Base-by-base conservation (phyloP, 805 yeast species). In the Zygoascus bituminiphila region DNA sequence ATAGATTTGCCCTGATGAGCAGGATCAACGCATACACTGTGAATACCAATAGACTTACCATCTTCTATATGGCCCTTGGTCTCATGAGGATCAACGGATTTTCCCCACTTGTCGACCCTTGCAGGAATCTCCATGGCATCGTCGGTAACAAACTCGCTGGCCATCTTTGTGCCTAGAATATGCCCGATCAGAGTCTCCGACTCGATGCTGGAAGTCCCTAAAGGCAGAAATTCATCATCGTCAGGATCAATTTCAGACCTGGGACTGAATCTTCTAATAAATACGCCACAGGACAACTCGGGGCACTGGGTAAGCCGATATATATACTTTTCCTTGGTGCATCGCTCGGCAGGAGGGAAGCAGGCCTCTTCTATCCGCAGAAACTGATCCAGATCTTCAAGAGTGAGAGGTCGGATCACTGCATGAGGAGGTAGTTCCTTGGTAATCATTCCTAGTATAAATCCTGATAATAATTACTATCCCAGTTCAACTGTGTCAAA, bases 251-350 rank as follows among this genome's bases (percentile, higher is more conserved):
- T 66, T 38, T 56, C 62, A 12, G 53, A 51, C n/a, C 47, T 55
- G n/a, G 58, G 62, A 42, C 61, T 70, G 65, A 83, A 84, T 48
- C 78, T 78, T 61, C 96, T 74, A 45, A 88, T 72, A 60, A 91
- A 93, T 49, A 93, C 72, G 2, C 98, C 98, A 5, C 89, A 79
- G 55, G 93, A 80, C 49, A 91, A 75, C 64, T 91, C 98, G 8
- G 98, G 98, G 63, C 97, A 89, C 3, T 71, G 79, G 1, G 74
- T 74, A 54, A 91, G 72, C 57, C 97, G 75, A 69, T 86, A 91
- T 54, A 67, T 69, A 47, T 79, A 65, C 54, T 76, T 81, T 45
- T 80, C 87, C n/a, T 59, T 60, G 10, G 85, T 63, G 40, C 86
- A 82, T 50, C 94, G 73, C 67, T 88, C 95, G 12, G 66, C 61